Conservation (phyloP, 768 basidiomycete genomes). For the Amyloporia xantha region DNA sequence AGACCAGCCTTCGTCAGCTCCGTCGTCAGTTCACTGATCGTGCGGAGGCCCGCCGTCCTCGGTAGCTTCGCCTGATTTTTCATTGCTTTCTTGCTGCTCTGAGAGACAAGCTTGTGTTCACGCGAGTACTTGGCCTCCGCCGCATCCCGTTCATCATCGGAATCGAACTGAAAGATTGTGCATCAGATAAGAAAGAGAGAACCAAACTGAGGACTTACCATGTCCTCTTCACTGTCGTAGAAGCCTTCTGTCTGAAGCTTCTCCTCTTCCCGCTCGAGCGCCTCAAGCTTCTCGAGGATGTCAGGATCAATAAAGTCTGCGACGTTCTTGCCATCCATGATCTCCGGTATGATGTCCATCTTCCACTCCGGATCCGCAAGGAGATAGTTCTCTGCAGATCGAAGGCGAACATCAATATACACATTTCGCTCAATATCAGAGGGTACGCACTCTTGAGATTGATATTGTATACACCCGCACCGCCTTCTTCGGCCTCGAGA, state of each 20-base stretch:
- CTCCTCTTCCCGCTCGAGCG: conserved; percentile 95
- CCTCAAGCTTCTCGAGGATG: conserved; percentile 94
- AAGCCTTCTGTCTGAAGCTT: conserved; percentile 90
- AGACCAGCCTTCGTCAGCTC: conserved; percentile 84
- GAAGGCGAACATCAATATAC: conserved; percentile 1
- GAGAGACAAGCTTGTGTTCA: conserved; percentile 62
- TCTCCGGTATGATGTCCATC: conserved; percentile 94
- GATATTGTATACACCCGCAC: conserved; percentile 86
- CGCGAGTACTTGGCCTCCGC: conserved; percentile 52
- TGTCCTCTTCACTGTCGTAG: conserved; percentile 86
- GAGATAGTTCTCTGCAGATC: conserved; percentile 73
- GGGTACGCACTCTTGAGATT: conserved; percentile 72
- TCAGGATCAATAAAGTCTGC: conserved; percentile 99
- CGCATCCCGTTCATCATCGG: conserved; percentile 74
- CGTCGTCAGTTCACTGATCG: conserved; percentile 67
- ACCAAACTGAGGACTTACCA: conserved; percentile 40
- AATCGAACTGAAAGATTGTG: conserved; percentile 33
- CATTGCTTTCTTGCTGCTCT: conserved; percentile 76
- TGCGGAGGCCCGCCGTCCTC: conserved; percentile 64
- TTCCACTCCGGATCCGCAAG: conserved; percentile 93
- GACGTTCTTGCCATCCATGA: conserved; percentile 97
- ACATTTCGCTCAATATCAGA: not conserved
- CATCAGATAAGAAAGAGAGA: not conserved
- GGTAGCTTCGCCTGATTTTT: conserved; percentile 80
- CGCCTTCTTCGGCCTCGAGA: conserved; percentile 79